Evolutionary conservation across 2,329 filamentous ascomycete genomes (phyloP).

Genomic region (Fusarium sp.): DNA sequence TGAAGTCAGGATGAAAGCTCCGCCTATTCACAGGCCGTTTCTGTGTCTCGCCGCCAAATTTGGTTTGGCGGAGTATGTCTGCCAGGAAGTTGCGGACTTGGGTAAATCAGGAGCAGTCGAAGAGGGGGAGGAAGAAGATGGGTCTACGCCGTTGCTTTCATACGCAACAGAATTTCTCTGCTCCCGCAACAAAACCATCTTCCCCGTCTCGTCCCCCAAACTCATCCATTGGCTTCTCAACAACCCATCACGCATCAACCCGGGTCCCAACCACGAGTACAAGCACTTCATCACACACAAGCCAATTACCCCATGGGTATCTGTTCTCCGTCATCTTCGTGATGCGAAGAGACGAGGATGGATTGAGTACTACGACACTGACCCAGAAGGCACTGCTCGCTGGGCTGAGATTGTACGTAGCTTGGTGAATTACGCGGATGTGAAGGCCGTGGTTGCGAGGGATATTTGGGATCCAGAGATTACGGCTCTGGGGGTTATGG

Average conservation of each 20-base stretch:
- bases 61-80: not conserved
- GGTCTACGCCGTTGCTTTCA: not conserved
- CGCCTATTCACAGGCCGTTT: not conserved
- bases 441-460: not conserved
- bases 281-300: constrained; percentile 8
- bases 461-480: constrained; percentile 17
- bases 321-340: constrained; percentile 11
- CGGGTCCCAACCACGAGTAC: constrained; percentile 4
- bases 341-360: constrained; percentile 11
- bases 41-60: constrained; percentile 13
- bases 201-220: not conserved
- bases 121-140: not conserved
- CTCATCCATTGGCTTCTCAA: constrained; percentile 6
- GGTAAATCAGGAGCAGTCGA: accelerated
- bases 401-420: not conserved
- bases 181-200: constrained; percentile 15
- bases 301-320: not conserved
- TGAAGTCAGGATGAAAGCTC: constrained; percentile 6
- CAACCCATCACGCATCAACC: not conserved
- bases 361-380: constrained; percentile 7
- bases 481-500: not conserved
- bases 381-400: constrained; percentile 3
- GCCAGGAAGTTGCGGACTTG: not conserved
- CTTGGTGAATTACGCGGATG: not conserved
- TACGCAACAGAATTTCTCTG: constrained; percentile 17